Base-by-base conservation (phyloP, 331 rosid species). In the Malus hybrid region DNA sequence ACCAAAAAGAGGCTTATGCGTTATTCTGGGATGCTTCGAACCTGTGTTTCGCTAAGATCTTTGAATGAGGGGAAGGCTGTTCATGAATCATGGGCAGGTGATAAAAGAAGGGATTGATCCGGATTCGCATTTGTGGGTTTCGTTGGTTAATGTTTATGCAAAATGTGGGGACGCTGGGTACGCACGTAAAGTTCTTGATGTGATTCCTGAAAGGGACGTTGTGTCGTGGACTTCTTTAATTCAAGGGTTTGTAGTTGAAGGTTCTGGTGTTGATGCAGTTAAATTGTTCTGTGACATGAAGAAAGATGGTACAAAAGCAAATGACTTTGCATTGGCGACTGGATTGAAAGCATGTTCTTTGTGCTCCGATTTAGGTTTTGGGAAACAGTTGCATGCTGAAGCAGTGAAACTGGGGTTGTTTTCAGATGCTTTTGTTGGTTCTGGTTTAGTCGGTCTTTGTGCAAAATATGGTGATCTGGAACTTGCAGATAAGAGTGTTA, bases 181-280 rank as follows among this genome's bases (percentile, higher is more conserved):
- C 75, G 90, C 84, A 4, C 75, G 87, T 18, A 66, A 63, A 66
- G 88, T 88, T 79, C 87, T 87, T 48, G 88, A 79, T 75, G 77
- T 73, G 64, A 88, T 87, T 86, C 85, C 90, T 67, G 86, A 87
- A 13, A 79, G 80, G 76, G 91, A 90, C 73, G 89, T 87, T 42
- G 91, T 90, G 74, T 87, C 96, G 6, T 88, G 91, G 90, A 87
- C 91, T 50, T 81, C 96, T 14, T 66, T 90, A 63, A 88, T 90
- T 69, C 89, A 88, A 29, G 93, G 93, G 32, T 76, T 78, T 73
- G 85, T 88, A 15, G 87, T 82, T 20, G 85, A 77, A 76, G 96
- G 89, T 50, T 68, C 62, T 62, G 84, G 78, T 28, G 53, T 29
- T 71, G 84, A 77, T 56, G 90, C 84, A 58, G 56, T 88, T 50